These are phyloP conservation scores for Bretziella fagacearum DNA, from an alignment of 2,329 filamentous ascomycete genomes.

Conservation along the genomic window DNA sequence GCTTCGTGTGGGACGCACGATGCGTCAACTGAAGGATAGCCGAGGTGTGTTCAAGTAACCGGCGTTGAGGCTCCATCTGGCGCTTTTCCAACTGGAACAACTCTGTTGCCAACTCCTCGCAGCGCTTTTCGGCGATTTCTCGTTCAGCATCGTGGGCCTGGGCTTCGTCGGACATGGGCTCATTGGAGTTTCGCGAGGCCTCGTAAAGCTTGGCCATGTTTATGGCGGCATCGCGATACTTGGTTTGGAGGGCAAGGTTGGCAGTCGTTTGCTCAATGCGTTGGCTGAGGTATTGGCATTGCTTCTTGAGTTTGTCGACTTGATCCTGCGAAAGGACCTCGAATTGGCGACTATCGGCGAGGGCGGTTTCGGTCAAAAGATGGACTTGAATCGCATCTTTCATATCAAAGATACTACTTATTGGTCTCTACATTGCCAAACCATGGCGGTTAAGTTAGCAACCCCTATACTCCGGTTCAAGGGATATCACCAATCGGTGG, in stretches of 20 bases:
- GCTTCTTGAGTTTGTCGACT: slow-evolving; percentile 80
- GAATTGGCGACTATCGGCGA: slow-evolving; percentile 72
- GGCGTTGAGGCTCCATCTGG: slow-evolving; percentile 55
- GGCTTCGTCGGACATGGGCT: slow-evolving; percentile 36
- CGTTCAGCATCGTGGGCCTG: slow-evolving; percentile 58
- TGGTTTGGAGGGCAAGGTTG: slow-evolving; percentile 76
- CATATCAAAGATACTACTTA: slow-evolving; percentile 41
- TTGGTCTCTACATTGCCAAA: slow-evolving; percentile 30
- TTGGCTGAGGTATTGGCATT: slow-evolving; percentile 52
- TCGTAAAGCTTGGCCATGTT: slow-evolving; percentile 66
- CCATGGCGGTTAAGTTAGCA: background rate
- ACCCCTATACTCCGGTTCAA: too few relatives aligned
- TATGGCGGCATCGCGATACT: slow-evolving; percentile 82
- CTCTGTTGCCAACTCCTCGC: slow-evolving; percentile 69
- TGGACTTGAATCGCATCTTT: slow-evolving; percentile 71
- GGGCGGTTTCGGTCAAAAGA: slow-evolving; percentile 79
- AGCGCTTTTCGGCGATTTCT: slow-evolving; percentile 56
- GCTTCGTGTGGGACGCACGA: slow-evolving; percentile 46
- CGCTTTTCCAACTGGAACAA: slow-evolving; percentile 65
- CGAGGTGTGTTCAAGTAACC: slow-evolving; percentile 75
- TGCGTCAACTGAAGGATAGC: slow-evolving; percentile 85
- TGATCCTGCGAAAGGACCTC: slow-evolving; percentile 82
- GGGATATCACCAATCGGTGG: too few relatives aligned
- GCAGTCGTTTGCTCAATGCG: slow-evolving; percentile 69
- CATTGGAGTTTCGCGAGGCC: slow-evolving; percentile 17